Base-by-base conservation (phyloP, 2,329 filamentous ascomycete species). In the Coniella vitis region DNA sequence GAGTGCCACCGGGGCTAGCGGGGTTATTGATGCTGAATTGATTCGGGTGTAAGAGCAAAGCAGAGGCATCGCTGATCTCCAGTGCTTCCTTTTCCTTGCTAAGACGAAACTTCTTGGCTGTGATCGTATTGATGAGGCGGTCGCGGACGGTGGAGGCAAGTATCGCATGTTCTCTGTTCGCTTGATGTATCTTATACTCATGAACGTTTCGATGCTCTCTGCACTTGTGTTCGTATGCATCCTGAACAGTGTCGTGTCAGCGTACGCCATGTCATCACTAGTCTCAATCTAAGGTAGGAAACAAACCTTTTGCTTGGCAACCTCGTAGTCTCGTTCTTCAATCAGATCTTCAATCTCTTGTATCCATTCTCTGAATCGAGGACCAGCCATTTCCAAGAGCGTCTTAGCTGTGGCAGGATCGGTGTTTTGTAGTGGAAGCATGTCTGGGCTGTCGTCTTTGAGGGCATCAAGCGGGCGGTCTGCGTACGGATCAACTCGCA, bases 301-400 rank as follows among this genome's bases (percentile, higher is more conserved):
- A 65, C 80, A 61, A 74, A 95, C 93, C 76, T 86, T 85, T 56
- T 95, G 79, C 61, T 84, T 79, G 7, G 86, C 84, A 61, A 97
- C 70, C 58, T 90, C 83, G 55, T 86, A 83, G 70, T 98, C 93
- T 58, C 88, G 81, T 60, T 88, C 80, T 66, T 97, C 90, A 56
- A 95, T 83, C 7, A 89, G 78, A 65, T 94, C 85, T 63, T 96
- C 94, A 47, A 96, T 79, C 54, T 91, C 83, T 57, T 88, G 81
- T 17, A 93, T 81, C 70, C 94, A 97, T 57, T 88, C 83, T 51
- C 84, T 78, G 65, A 95, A 96, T 61, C 86, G 81, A 60, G 84
- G 87, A 1, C 93, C 93, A 31, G 89, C 89, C 69, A 87, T 85
- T 46, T 84, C 77, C 21, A 87, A 63, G 61, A 86, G 67, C 60